These are phyloP conservation scores for Diutina siamensis DNA, from an alignment of 1,139 yeast genomes.

Conservation along the genomic window DNA sequence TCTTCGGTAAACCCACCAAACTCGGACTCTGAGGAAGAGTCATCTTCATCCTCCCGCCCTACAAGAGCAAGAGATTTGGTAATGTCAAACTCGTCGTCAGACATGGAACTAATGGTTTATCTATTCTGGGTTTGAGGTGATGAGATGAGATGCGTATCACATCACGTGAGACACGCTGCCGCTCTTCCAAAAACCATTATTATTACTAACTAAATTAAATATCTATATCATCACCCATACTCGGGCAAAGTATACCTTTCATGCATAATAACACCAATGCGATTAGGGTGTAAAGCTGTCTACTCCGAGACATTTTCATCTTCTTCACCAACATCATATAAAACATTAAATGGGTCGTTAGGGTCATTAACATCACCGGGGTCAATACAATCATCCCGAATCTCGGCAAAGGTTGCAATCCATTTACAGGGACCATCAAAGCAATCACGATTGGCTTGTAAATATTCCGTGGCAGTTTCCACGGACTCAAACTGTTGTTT, in stretches of 20 bases:
- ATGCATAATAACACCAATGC: not conserved
- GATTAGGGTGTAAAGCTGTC: not conserved
- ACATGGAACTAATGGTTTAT: conserved; percentile 15
- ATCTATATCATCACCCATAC: not conserved
- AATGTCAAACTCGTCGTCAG: conserved; percentile 62
- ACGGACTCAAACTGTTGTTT: conserved; percentile 10
- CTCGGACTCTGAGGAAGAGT: conserved; percentile 20
- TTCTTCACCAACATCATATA: conserved; percentile 4
- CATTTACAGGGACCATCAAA: conserved; percentile 8
- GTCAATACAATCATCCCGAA: conserved; percentile 6
- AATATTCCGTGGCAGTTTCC: conserved; percentile 6
- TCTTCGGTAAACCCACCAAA: conserved; percentile 19
- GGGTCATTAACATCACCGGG: conserved; percentile 5
- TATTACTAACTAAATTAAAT: not conserved
- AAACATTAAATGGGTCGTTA: conserved; percentile 9
- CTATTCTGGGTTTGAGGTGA: not conserved
- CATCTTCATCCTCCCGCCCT: conserved; percentile 13
- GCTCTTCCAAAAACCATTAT: too few relatives aligned
- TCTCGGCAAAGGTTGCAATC: conserved; percentile 9
- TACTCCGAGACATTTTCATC: conserved; percentile 6
- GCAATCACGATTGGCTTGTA: conserved; percentile 6
- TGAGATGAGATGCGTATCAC: not conserved
- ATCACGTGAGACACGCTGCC: not conserved
- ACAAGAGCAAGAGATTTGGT: conserved; percentile 50
- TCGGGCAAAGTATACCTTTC: too few relatives aligned